Conservation (phyloP, 2,329 filamentous ascomycete species). For the Macrophomina phaseolina region DNA sequence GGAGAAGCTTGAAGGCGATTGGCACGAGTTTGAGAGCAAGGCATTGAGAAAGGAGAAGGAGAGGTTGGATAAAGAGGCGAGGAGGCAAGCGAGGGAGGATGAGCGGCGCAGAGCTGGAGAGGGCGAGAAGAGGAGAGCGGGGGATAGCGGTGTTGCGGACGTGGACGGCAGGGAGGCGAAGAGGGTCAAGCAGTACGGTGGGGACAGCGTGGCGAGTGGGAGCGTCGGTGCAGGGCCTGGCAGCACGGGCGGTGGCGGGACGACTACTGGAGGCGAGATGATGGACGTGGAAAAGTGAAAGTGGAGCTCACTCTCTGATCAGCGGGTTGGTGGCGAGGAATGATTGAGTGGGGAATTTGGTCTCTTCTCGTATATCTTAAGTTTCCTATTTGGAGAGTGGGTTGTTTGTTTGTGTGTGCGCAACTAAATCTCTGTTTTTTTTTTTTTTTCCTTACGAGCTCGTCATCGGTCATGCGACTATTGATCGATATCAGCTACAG, state of each 20-base stretch:
- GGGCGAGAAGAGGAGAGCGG: slow-evolving; percentile 40
- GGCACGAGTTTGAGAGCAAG: slow-evolving; percentile 99
- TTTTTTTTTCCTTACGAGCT: too few species aligned
- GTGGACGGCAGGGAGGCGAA: slow-evolving; percentile 41
- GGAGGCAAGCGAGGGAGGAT: slow-evolving; percentile 39
- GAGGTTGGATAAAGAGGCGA: slow-evolving; percentile 64
- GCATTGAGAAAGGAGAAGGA: slow-evolving; percentile 90
- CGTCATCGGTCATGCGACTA: background rate
- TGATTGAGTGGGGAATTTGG: background rate
- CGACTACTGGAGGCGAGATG: background rate
- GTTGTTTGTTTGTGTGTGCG: too few species aligned
- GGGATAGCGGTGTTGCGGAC: slow-evolving; percentile 34
- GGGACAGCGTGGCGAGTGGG: slow-evolving; percentile 16
- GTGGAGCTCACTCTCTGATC: background rate
- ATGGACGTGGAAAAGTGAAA: slow-evolving; percentile 13
- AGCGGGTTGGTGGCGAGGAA: background rate
- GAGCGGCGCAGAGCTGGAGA: slow-evolving; percentile 29
- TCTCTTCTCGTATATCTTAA: background rate
- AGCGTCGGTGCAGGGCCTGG: background rate
- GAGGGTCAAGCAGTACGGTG: slow-evolving; percentile 32
- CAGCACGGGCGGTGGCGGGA: background rate
- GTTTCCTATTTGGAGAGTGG: too few species aligned
- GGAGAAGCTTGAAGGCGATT: slow-evolving; percentile 83
- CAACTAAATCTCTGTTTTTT: too few species aligned
- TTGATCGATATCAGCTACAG: background rate